Evolutionary conservation across 2,329 filamentous ascomycete genomes (phyloP).

Genomic region (Botrytis pseudocinerea): DNA sequence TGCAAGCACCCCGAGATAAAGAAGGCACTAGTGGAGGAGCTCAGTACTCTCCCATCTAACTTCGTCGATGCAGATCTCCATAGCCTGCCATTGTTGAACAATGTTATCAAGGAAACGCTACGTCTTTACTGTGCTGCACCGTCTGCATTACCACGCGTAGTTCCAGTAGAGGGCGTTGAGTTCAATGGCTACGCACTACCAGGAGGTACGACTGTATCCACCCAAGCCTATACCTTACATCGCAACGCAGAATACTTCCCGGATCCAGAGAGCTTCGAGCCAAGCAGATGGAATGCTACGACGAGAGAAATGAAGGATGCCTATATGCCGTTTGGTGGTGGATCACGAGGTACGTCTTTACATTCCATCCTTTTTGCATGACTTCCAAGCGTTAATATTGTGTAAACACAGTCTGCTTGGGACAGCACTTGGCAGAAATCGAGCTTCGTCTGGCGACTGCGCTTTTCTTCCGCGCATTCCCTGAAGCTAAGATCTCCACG

Average conservation of each 20-base stretch:
- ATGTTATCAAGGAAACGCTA: background rate
- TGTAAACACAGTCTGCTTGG: background rate
- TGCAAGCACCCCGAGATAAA: background rate
- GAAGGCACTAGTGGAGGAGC: background rate
- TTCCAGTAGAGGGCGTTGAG: background rate
- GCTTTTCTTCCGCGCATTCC: background rate
- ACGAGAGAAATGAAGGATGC: background rate
- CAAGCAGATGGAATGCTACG: background rate
- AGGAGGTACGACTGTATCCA: background rate
- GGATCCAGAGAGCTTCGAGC: background rate
- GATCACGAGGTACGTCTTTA: background rate
- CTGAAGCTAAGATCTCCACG: background rate
- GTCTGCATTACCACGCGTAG: background rate
- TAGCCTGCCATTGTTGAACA: background rate
- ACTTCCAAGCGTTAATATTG: background rate
- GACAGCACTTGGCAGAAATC: background rate
- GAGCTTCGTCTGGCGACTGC: background rate
- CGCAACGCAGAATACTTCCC: background rate
- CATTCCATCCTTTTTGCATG: background rate
- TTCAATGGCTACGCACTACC: background rate
- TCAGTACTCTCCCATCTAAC: background rate
- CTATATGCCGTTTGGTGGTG: background rate
- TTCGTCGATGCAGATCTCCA: background rate
- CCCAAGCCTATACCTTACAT: background rate
- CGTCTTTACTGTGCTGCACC: background rate